A percentile compares a stretch with the other conserved stretches of the same genome.
Evolutionary conservation across 2,329 filamentous ascomycete species (phyloP).

Genomic region (Blumeria graminis): DNA sequence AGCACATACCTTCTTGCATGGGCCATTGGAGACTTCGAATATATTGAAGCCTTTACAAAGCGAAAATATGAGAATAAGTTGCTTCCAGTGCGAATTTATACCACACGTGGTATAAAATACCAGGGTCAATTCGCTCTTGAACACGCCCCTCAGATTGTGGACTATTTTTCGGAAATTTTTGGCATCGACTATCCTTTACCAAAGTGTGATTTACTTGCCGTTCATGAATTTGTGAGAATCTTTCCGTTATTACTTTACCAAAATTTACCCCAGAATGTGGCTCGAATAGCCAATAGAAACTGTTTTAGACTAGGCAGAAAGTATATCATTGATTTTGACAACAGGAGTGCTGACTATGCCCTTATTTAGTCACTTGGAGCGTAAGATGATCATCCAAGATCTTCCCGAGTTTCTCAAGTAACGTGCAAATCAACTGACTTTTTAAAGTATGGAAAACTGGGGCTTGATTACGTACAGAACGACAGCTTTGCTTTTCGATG

Average conservation of each 20-base stretch:
- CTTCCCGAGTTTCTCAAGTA: background rate
- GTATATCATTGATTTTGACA: slow-evolving; percentile 3
- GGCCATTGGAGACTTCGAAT: slow-evolving; percentile 93
- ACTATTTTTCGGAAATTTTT: slow-evolving; percentile 92
- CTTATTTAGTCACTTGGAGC: slow-evolving; percentile 34
- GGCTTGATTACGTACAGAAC: slow-evolving; percentile 89
- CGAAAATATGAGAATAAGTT: slow-evolving; percentile 77
- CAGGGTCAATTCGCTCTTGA: slow-evolving; percentile 77
- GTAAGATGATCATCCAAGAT: slow-evolving; percentile 24
- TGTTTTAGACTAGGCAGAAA: background rate
- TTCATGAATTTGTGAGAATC: slow-evolving; percentile 55
- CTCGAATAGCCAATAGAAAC: too few species aligned
- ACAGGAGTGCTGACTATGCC: slow-evolving; percentile 17
- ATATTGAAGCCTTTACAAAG: slow-evolving; percentile 74
- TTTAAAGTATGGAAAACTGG: slow-evolving; percentile 37
- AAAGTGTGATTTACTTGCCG: slow-evolving; percentile 74
- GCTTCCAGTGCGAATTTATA: slow-evolving; percentile 87
- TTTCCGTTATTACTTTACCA: background rate
- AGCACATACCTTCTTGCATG: slow-evolving; percentile 78
- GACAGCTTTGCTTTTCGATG: slow-evolving; percentile 88
- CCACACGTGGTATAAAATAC: slow-evolving; percentile 77
- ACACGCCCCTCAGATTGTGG: slow-evolving; percentile 79
- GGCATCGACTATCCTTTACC: slow-evolving; percentile 80
- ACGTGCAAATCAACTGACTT: slow-evolving; percentile 1
- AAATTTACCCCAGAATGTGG: background rate